Base-by-base conservation (phyloP, 106 monocot genomes). In the Acorus gramineus region DNA sequence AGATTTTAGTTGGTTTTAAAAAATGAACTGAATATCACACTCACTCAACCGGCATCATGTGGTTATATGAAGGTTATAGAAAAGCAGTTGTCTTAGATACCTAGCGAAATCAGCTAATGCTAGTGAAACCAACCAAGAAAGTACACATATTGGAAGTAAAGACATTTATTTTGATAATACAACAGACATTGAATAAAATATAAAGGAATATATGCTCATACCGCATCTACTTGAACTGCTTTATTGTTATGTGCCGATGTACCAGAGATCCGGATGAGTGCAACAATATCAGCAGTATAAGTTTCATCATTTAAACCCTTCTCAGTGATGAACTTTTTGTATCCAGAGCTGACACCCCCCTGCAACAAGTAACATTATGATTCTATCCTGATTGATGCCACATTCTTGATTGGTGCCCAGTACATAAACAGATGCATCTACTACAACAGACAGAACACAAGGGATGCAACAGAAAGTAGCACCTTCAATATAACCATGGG, bases 401-500 rank as follows among this genome's bases (percentile, higher is more conserved):
- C 28, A 28, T 28, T 28, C 28, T 28, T 28, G 28, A 28, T 28
- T 28, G 28, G 28, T 28, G 28, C 28, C 28, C 28, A 28, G 28
- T 28, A 28, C 28, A 28, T 28, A 28, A 28, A 28, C 28, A 28
- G 28, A 28, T 28, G 28, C 28, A 28, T 28, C 28, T 1, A 28
- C 28, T 28, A 28, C 28, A 28, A 28, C 28, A 73, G 62, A 28
- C 47, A 67, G 63, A 49, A 50, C 7, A 48, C 3, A 5, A 57
- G 14, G 3, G 7, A 69, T 46, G 4, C 12, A 8, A 11, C 50
- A 48, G 43, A 42, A 47, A 6, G 8, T 60, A 14, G 44, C 74
- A 91, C 96, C 96, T 96, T 96, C 70, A 96, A 69, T 5, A 91
- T 70, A 67, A 91, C 74, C 96, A 96, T 91, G 13, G 91, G 96